Conservation (phyloP, 1,284 basidiomycete genomes). For the Apiotrichum porosum region DNA sequence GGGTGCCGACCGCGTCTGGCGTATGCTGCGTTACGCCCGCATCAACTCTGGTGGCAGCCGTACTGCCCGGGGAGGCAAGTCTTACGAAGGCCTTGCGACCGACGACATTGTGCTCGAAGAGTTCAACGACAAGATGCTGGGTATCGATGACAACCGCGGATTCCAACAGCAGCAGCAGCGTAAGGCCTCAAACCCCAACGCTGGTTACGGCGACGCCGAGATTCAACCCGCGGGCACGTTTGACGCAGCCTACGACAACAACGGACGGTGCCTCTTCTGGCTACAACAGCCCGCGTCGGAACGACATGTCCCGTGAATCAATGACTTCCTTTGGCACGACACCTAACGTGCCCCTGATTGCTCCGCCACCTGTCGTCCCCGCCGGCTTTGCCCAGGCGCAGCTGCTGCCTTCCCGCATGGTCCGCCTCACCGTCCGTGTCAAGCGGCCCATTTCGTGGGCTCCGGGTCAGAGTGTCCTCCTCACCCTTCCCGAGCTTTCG, state of each 20-base stretch:
- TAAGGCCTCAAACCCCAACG: not conserved
- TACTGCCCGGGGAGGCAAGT: not conserved
- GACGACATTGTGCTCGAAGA: conserved; percentile 12
- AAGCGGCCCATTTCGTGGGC: conserved; percentile 63
- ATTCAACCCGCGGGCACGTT: conserved; percentile 8
- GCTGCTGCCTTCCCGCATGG: conserved; percentile 68
- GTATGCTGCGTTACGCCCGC: conserved; percentile 60
- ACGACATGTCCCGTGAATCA: too few species aligned
- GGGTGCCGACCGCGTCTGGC: conserved; percentile 61
- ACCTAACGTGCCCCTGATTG: too few species aligned
- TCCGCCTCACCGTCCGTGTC: conserved; percentile 67
- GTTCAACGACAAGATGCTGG: conserved; percentile 15
- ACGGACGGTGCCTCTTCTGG: too few species aligned
- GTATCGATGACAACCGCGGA: not conserved
- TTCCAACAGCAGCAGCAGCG: not conserved
- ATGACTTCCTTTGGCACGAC: too few species aligned
- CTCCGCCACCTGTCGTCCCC: conserved; percentile 32
- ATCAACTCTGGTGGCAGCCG: conserved; percentile 56
- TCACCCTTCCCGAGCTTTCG: conserved; percentile 67
- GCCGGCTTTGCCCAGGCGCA: conserved; percentile 65
- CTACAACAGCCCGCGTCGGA: too few species aligned
- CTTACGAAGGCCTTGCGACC: conserved; percentile 1
- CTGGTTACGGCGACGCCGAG: conserved; percentile 4
- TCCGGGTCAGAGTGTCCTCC: conserved; percentile 61
- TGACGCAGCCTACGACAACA: not conserved